Evolutionary conservation across 2,329 filamentous ascomycete species (phyloP), one percentile per base, ranked within the genome.

Genomic region (Rhynchosporium agropyri): DNA sequence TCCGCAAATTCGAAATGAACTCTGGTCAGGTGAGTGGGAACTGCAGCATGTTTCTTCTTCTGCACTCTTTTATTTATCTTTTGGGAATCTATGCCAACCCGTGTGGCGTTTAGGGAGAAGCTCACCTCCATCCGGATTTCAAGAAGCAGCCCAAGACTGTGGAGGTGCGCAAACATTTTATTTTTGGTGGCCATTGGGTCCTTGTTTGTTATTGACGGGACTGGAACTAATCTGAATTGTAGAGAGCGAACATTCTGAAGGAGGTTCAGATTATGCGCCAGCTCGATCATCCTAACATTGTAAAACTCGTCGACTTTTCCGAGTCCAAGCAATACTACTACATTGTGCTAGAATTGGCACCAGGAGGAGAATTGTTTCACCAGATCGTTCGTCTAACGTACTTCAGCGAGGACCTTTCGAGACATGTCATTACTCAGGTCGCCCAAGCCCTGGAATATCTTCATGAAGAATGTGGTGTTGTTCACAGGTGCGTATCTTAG

Each of bases 241-340:
- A 99, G 95, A 86, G 95, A 79, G 91, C 94, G 67, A 99, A 98
- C 74, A 98, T 99, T 69, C 80, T 99, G 65, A 99, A 99, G 79
- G 95, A 99, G 77, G 95, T 99, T 13, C 91, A 97, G 73, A 99
- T 99, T 71, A 99, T 99, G 94, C 91, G 93, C 67, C 90, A 96
- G 73, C 83, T 99, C 54, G 92, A 98, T 69, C 95, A 99, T 71
- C 93, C 94, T 66, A 98, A 98, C 75, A 95, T 99, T 65, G 87
- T 97, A 76, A 94, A 92, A 75, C 85, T 99, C 63, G 84, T 98
- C 72, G 92, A 97, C 72, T 98, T 98, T 74, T 90, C 90, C 67
- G 95, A 99, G 77, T 96, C 93, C 0, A 84, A 85, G 63, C 92
- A 98, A 76, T 97, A 97, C 76, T 98, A 98, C 78, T 99, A 96